Evolutionary conservation across 2,329 filamentous ascomycete species (phyloP).

Genomic region (Cladosporium sp.): DNA sequence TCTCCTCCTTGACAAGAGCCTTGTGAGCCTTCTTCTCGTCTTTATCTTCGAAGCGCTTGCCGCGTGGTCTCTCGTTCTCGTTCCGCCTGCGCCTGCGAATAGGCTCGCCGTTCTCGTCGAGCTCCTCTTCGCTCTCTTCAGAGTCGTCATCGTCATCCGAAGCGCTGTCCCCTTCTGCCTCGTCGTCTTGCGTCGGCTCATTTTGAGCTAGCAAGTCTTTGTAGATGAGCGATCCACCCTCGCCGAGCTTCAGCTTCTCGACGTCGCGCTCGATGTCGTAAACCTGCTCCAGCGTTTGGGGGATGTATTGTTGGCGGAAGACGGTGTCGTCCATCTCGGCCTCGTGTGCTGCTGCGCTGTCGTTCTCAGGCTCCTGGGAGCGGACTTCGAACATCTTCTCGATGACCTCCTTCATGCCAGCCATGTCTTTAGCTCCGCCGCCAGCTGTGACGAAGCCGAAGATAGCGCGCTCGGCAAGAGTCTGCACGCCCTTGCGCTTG

Average conservation of each 20-base stretch:
- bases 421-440: conserved; percentile 54
- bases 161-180: conserved; percentile 19
- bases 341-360: conserved; percentile 50
- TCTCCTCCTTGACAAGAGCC: conserved; percentile 86
- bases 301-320: conserved; percentile 94
- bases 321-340: conserved; percentile 79
- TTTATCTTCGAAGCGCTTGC: conserved; percentile 86
- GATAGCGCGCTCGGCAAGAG: conserved; percentile 69
- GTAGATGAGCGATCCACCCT: conserved; percentile 77
- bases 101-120: conserved; percentile 44
- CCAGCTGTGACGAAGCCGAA: conserved; percentile 76
- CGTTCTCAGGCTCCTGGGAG: conserved; percentile 41
- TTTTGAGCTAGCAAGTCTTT: conserved; percentile 70
- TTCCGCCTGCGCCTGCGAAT: conserved; percentile 16
- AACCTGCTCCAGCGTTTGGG: conserved; percentile 90
- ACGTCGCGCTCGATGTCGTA: conserved; percentile 93
- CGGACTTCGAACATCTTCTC: conserved; percentile 63
- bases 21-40: conserved; percentile 89
- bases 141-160: conserved; percentile 18
- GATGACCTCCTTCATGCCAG: conserved; percentile 59
- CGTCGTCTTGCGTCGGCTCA: conserved; percentile 40
- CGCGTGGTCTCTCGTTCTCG: conserved; percentile 63
- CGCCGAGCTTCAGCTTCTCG: conserved; percentile 68
- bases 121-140: conserved; percentile 27
- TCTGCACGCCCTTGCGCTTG: conserved; percentile 76